These are phyloP conservation scores for Blastobotrys malaysiensis DNA, from an alignment of 1,139 yeast species.

Conservation along the genomic window DNA sequence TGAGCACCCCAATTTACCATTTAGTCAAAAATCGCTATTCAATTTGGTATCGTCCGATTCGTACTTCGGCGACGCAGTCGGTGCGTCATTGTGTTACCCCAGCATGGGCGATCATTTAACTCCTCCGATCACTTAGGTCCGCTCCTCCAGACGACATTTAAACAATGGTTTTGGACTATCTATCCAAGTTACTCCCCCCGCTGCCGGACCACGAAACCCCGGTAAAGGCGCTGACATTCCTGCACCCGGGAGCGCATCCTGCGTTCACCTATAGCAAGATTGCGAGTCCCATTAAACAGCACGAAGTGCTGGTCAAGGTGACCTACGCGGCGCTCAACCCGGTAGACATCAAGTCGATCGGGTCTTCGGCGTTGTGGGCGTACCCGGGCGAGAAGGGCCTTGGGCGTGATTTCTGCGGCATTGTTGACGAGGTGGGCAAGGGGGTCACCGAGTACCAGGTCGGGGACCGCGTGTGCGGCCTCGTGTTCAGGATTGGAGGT, in stretches of 20 bases:
- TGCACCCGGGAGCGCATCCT: constrained; percentile 22
- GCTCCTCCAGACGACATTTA: background rate
- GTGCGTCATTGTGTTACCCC: background rate
- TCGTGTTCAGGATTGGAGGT: constrained; percentile 29
- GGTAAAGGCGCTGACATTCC: constrained; percentile 24
- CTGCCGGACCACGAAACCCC: constrained; percentile 5
- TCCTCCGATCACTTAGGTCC: background rate
- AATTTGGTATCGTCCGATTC: too few relatives aligned
- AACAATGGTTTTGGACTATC: background rate
- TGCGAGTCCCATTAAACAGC: constrained; percentile 39
- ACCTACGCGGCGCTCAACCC: constrained; percentile 62
- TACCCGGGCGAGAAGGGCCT: constrained; percentile 47
- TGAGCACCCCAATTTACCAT: too few relatives aligned
- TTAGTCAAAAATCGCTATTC: too few relatives aligned
- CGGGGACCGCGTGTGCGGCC: constrained; percentile 67
- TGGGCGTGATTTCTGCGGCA: constrained; percentile 69
- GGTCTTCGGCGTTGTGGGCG: constrained; percentile 35
- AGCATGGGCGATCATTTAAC: background rate
- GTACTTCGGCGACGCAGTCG: too few relatives aligned
- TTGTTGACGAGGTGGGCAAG: constrained; percentile 52
- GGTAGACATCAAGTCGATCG: constrained; percentile 51
- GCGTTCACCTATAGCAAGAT: constrained; percentile 37
- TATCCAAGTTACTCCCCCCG: background rate
- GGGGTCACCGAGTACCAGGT: constrained; percentile 33
- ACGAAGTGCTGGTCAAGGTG: constrained; percentile 53